Evolutionary conservation across 139 green algal species (phyloP).

Genomic region (Chlorella sorokiniana): DNA sequence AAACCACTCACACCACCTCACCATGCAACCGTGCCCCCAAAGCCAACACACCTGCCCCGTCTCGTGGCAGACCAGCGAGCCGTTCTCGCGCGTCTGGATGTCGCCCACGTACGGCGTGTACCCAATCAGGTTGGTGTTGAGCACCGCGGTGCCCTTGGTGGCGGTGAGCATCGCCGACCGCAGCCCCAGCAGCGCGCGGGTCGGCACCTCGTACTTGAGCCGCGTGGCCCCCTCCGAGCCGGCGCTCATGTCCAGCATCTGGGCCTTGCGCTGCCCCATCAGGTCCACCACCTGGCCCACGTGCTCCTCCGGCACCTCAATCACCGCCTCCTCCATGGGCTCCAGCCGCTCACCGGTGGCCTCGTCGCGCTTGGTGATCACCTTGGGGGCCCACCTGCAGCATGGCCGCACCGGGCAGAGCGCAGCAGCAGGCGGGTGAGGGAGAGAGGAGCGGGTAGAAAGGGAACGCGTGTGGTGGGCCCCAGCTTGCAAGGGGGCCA

Average conservation of each 20-base stretch:
- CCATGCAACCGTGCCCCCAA: not conserved
- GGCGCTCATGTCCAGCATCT: constrained; percentile 91
- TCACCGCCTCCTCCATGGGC: constrained; percentile 91
- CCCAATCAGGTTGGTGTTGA: constrained; percentile 93
- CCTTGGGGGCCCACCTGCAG: constrained; percentile 82
- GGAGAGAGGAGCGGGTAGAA: not conserved
- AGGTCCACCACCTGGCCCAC: constrained; percentile 89
- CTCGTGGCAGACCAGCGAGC: constrained; percentile 88
- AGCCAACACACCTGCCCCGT: constrained; percentile 66
- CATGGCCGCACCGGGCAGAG: not conserved
- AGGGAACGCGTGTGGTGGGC: no score
- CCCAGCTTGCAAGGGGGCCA: no score
- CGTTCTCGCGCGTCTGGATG: constrained; percentile 88
- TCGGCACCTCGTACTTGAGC: constrained; percentile 92
- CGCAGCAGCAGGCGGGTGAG: not conserved
- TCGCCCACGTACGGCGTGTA: constrained; percentile 79
- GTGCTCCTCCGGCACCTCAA: constrained; percentile 87
- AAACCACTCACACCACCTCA: not conserved
- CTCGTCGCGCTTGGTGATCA: constrained; percentile 84
- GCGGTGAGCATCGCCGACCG: constrained; percentile 95
- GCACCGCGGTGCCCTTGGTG: constrained; percentile 91
- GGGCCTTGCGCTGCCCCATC: constrained; percentile 89
- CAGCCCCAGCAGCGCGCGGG: constrained; percentile 92
- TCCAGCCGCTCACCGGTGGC: constrained; percentile 71
- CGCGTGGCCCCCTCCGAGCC: constrained; percentile 56